Conservation (phyloP, 1,139 yeast genomes). For the Williopsis jadinii region DNA sequence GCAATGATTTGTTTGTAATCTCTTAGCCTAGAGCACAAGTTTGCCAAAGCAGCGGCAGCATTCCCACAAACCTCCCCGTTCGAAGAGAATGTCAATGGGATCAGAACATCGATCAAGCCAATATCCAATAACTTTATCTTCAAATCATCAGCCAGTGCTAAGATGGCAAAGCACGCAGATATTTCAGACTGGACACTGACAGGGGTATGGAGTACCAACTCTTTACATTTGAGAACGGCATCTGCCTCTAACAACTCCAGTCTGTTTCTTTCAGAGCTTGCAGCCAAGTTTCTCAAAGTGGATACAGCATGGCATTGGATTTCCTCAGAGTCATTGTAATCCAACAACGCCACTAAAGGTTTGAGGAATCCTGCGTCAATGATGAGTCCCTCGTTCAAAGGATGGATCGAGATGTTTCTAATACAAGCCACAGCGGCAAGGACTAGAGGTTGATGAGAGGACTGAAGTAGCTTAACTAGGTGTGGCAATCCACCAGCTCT, state of each 20-base stretch:
- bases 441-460: slow-evolving; percentile 86
- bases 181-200: slow-evolving; percentile 91
- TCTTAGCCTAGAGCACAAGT: slow-evolving; percentile 78
- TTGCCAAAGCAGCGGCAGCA: slow-evolving; percentile 97
- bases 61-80: slow-evolving; percentile 97
- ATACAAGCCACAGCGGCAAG: slow-evolving; percentile 98
- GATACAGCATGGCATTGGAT: slow-evolving; percentile 98
- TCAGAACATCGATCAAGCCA: slow-evolving; percentile 80
- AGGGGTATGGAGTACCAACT: slow-evolving; percentile 76
- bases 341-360: slow-evolving; percentile 81
- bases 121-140: slow-evolving; percentile 79
- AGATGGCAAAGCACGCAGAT: slow-evolving; percentile 93
- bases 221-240: slow-evolving; percentile 90
- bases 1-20: slow-evolving; percentile 75
- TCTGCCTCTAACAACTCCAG: slow-evolving; percentile 90
- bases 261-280: slow-evolving; percentile 89
- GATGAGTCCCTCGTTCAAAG: slow-evolving; percentile 88
- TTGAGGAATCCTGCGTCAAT: slow-evolving; percentile 93
- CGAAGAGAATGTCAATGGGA: slow-evolving; percentile 82
- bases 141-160: slow-evolving; percentile 93
- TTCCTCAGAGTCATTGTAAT: slow-evolving; percentile 85
- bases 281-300: slow-evolving; percentile 91
- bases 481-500: slow-evolving; percentile 94
- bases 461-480: slow-evolving; percentile 77
- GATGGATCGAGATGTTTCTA: slow-evolving; percentile 93